Base-by-base conservation (phyloP, 2,329 filamentous ascomycete genomes). In the Cladosporium austrohemisphaericum region DNA sequence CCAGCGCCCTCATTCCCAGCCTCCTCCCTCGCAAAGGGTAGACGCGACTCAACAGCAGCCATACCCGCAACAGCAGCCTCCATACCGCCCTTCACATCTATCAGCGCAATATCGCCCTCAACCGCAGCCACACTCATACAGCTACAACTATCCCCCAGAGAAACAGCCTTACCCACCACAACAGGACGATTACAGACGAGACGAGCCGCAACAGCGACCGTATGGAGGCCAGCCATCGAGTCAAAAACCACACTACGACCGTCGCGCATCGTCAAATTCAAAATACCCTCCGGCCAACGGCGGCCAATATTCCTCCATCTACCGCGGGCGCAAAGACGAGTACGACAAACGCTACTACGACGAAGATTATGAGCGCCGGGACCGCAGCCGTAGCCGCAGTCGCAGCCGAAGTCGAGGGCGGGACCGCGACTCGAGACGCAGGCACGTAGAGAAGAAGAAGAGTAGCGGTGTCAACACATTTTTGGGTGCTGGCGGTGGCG, bases 401-500 rank as follows among this genome's bases (percentile, higher is more conserved):
- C 40, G 52, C 31, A 49, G 22, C n/a, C 32, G 50, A 14, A 44
- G 41, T 14, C 37, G 28, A n/a, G 53, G 56, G 19, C 53, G 53
- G 35, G 49, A 56, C 25, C 51, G 48, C 22, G 33, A 46, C 14
- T 22, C 36, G 22, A 26, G 40, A 23, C 47, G 50, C 6, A 36
- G 23, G 16, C 49, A 52, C 19, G 43, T 41, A 9, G 45, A 55
- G n/a, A 46, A 46, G 44, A 57, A 46, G 57, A 57, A 49, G 56
- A 66, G 14, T 18, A 50, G 37, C n/a, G 65, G 51, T 9, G 56
- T 60, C 5, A 55, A 71, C 26, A 72, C 71, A 0, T 74, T 74
- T 43, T 56, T 74, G 0, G 71, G 71, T 38, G 71, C 71, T 0
- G 70, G 71, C 8, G 71, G 65, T 2, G 71, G 71, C 10, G 71